Evolutionary conservation across 148 eudicot genomes (phyloP).

Genomic region (Simmondsia chinensis): DNA sequence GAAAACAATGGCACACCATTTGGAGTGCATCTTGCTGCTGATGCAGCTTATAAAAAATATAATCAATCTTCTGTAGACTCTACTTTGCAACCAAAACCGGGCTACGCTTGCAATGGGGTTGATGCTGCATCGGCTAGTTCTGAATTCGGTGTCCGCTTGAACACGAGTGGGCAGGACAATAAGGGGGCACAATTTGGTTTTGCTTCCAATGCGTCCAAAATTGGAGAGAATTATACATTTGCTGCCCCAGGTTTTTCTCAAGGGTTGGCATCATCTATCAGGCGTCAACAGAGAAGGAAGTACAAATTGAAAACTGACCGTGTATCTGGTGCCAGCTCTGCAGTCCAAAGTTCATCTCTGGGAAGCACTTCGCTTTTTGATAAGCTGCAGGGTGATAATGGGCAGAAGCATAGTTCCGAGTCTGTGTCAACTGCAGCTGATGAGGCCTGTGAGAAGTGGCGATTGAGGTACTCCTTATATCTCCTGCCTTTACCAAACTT

Average conservation of each 20-base stretch:
- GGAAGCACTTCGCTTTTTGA: conserved; percentile 14
- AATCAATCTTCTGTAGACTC: conserved; percentile 7
- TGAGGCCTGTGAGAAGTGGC: conserved; percentile 78
- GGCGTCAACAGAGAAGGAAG: conserved; percentile 45
- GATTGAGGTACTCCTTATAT: conserved; percentile 43
- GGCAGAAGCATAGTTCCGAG: conserved; percentile 17
- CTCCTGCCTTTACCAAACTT: not conserved
- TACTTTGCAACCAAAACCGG: conserved; percentile 16
- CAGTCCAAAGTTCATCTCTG: conserved; percentile 12
- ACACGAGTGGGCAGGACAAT: conserved; percentile 9
- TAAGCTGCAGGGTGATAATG: conserved; percentile 18
- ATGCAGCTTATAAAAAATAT: conserved; percentile 11
- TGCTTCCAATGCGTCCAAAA: conserved; percentile 12
- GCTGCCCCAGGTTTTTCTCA: conserved; percentile 29
- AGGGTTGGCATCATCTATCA: conserved; percentile 26
- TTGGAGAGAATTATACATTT: conserved; percentile 23
- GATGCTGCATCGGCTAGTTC: conserved; percentile 10
- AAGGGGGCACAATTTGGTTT: conserved; percentile 10
- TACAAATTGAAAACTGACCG: conserved; percentile 46
- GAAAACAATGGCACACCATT: conserved; percentile 18
- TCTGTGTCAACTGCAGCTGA: conserved; percentile 19
- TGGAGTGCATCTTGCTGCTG: conserved; percentile 10
- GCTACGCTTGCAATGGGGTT: conserved; percentile 1
- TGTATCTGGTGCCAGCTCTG: conserved; percentile 17
- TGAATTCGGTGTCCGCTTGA: conserved; percentile 11